Conservation (phyloP, 192 early-diverging fungal species). For the Coemansia sp. region DNA sequence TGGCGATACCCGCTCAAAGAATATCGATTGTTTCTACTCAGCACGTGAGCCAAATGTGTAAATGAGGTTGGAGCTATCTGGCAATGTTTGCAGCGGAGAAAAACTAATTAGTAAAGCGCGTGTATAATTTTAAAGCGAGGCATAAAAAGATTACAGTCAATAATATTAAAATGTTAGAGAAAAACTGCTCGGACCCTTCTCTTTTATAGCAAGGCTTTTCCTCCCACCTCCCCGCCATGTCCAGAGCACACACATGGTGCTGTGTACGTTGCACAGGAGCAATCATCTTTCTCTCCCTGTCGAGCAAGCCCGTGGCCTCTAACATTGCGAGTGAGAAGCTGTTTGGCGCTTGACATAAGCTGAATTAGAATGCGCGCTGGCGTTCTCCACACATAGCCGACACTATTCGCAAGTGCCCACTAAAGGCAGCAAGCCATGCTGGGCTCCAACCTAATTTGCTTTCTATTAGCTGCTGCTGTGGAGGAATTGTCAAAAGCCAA, state of each 20-base stretch:
- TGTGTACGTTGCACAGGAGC: neutral
- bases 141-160: neutral
- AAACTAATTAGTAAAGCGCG: too few relatives aligned
- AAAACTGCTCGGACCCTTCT: neutral
- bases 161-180: neutral
- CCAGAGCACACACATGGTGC: neutral
- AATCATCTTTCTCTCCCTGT: neutral
- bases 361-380: neutral
- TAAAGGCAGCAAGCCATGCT: slow-evolving; percentile 3
- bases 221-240: neutral
- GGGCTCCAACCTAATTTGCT: neutral
- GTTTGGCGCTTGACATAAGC: neutral
- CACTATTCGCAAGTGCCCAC: slow-evolving; percentile 1
- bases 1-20: neutral
- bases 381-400: slow-evolving; percentile 7
- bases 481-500: neutral
- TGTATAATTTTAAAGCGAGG: neutral
- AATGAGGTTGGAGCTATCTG: neutral
- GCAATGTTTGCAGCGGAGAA: neutral
- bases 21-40: neutral
- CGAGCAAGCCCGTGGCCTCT: neutral
- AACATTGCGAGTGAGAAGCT: neutral
- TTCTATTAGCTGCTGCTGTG: neutral
- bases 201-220: neutral
- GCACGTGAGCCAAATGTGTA: neutral